Evolutionary conservation across 31 red algal genomes (phyloP).

Genomic region (Odonthalia washingtoniensis): DNA sequence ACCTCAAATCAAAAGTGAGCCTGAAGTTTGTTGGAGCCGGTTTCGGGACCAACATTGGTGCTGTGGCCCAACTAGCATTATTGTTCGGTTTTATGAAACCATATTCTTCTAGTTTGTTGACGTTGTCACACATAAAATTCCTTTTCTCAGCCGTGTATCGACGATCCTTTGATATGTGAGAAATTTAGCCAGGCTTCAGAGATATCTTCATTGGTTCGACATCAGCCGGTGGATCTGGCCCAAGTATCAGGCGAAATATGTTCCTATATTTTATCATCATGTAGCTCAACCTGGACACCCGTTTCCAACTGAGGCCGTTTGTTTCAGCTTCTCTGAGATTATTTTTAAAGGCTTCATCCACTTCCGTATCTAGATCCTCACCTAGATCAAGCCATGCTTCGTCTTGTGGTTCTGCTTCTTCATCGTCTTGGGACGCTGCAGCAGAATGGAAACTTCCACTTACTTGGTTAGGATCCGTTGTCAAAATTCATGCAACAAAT

Average conservation of each 20-base stretch:
- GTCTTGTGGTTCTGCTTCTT: conserved; percentile 3
- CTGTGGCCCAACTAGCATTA: not conserved
- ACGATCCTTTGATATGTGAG: not conserved
- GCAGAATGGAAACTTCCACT: conserved; percentile 21
- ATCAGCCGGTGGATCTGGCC: too few relatives aligned
- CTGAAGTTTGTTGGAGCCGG: conserved; percentile 1
- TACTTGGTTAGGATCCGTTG: too few relatives aligned
- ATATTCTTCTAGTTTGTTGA: conserved; percentile 2
- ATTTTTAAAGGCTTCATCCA: not conserved
- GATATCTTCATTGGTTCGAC: not conserved
- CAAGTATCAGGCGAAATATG: too few relatives aligned
- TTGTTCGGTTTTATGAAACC: conserved; percentile 11
- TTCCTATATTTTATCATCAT: too few relatives aligned
- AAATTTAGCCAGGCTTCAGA: conserved; percentile 10
- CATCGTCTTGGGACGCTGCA: not conserved
- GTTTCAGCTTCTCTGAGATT: not conserved
- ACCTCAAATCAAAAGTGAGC: conserved; percentile 7
- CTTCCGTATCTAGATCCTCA: not conserved
- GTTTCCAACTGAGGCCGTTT: not conserved
- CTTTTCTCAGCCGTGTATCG: conserved; percentile 23
- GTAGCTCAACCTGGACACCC: not conserved
- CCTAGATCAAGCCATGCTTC: conserved; percentile 5
- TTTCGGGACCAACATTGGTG: conserved; percentile 10
- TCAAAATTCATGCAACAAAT: conserved; percentile 16
- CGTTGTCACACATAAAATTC: not conserved